Percentiles rank a stretch among this genome's conserved stretches.
Conservation (phyloP, 1,139 yeast species). For the Pichia inconspicua region DNA sequence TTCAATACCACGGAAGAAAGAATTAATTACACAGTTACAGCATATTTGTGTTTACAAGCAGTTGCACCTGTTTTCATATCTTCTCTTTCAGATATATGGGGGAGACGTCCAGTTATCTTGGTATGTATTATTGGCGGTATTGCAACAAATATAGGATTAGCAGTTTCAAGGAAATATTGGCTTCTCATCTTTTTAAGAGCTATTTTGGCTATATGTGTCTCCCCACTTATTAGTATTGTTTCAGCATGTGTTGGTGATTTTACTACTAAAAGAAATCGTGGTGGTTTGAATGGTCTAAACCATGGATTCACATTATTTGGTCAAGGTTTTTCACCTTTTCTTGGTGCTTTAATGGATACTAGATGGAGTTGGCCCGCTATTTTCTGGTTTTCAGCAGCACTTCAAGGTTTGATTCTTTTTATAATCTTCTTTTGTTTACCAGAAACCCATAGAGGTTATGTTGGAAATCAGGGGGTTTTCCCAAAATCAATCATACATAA, state of each 20-base stretch:
- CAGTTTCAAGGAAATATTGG: constrained; percentile 46
- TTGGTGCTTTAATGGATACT: constrained; percentile 60
- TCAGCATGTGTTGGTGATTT: constrained; percentile 66
- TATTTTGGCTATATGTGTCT: constrained; percentile 61
- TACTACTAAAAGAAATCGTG: constrained; percentile 54
- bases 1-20: constrained; percentile 48
- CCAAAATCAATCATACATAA: constrained; percentile 37
- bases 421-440: constrained; percentile 44
- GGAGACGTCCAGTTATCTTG: constrained; percentile 60
- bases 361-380: constrained; percentile 69
- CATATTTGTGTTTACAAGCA: constrained; percentile 66
- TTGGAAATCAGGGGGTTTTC: constrained; percentile 54
- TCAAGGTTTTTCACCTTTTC: constrained; percentile 66
- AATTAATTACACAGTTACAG: constrained; percentile 62
- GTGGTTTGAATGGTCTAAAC: constrained; percentile 53
- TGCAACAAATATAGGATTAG: constrained; percentile 54
- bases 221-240: constrained; percentile 61
- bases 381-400: constrained; percentile 65
- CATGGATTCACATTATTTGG: constrained; percentile 63
- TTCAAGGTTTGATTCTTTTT: constrained; percentile 39
- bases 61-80: constrained; percentile 58
- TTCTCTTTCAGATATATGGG: constrained; percentile 57
- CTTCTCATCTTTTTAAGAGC: constrained; percentile 51
- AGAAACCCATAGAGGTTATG: constrained; percentile 62
- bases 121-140: constrained; percentile 46